A percentile compares a stretch with the other conserved stretches of the same genome.
Evolutionary conservation across 2,329 filamentous ascomycete species (phyloP).

Genomic region (Verticillium isaacii): DNA sequence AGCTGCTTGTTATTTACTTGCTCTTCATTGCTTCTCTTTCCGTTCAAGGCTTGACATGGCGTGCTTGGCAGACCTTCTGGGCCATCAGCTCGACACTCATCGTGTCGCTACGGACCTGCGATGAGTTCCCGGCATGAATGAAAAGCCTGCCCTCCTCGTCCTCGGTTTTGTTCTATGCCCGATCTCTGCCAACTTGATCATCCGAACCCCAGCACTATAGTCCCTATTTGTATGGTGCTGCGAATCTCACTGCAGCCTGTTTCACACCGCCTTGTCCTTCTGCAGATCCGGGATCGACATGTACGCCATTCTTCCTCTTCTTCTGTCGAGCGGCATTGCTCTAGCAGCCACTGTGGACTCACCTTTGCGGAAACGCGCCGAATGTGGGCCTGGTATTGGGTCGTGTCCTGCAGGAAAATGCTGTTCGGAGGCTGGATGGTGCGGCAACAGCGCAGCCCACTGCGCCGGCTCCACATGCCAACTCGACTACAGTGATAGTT

Average conservation of each 20-base stretch:
- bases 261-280: background rate
- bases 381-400: constrained; percentile 29
- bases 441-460: constrained; percentile 27
- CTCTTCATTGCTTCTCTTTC: background rate
- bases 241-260: background rate
- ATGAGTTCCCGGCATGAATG: background rate
- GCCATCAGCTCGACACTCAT: background rate
- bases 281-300: background rate
- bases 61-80: background rate
- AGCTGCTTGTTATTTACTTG: background rate
- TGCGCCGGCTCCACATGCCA: constrained; percentile 33
- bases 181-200: too few species aligned
- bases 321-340: constrained; percentile 7
- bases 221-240: background rate
- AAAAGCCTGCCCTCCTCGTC: background rate
- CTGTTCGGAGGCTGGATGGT: constrained; percentile 31
- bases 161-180: background rate
- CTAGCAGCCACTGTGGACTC: constrained; percentile 8
- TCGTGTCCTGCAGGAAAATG: constrained; percentile 26
- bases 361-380: constrained; percentile 12
- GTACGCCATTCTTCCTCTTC: constrained; percentile 2
- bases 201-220: too few species aligned
- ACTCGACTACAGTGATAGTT: constrained; percentile 32
- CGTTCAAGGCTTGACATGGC: background rate
- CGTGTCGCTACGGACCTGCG: background rate